These are phyloP conservation scores for Talaromyces pinophilus DNA, from an alignment of 2,329 filamentous ascomycete species.

Conservation along the genomic window DNA sequence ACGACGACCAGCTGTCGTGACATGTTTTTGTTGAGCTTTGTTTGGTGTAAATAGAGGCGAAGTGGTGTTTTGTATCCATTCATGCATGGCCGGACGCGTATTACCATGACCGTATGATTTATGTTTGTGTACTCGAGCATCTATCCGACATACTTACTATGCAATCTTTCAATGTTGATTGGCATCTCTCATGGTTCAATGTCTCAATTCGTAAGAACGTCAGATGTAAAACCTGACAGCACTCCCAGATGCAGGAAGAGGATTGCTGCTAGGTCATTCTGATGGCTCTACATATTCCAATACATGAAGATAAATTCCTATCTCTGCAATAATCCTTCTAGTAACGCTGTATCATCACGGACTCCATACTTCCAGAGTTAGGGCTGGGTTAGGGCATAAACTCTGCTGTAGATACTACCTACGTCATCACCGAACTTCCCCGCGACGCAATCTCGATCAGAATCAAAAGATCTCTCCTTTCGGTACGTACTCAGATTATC, in stretches of 20 bases:
- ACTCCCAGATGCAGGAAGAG: background rate
- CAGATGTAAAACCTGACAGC: background rate
- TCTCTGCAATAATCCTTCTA: background rate
- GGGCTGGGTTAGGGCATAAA: background rate
- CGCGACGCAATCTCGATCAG: background rate
- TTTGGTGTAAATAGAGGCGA: conserved; percentile 16
- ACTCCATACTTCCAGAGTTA: background rate
- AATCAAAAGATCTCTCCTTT: background rate
- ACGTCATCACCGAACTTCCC: conserved; percentile 2
- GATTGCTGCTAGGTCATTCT: too few relatives aligned
- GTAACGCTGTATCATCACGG: background rate
- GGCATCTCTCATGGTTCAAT: too few relatives aligned
- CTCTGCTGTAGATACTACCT: background rate
- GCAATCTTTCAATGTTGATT: too few relatives aligned
- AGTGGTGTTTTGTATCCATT: conserved; percentile 12
- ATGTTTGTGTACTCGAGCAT: background rate
- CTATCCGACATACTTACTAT: background rate
- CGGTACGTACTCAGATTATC: background rate
- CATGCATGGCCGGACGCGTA: background rate
- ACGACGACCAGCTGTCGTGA: background rate
- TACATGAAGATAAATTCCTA: background rate
- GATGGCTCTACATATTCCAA: too few relatives aligned
- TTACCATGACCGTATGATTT: conserved; percentile 3
- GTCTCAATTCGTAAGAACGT: background rate
- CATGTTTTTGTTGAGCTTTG: background rate